Conservation (phyloP, 768 basidiomycete species). For the Podaxis sp. region DNA sequence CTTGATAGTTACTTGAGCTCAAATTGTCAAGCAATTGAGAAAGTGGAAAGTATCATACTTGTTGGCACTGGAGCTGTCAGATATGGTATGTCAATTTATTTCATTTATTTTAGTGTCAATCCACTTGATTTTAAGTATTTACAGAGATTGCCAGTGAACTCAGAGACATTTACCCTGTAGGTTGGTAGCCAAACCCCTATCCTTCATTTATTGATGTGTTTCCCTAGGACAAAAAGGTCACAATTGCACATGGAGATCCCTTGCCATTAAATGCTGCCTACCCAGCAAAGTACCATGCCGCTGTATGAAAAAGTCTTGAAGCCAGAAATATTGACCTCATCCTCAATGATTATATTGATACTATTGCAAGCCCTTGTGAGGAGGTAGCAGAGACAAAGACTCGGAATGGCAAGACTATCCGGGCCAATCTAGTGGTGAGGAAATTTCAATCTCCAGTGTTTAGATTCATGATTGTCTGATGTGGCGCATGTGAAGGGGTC, state of each 20-base stretch:
- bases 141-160: constrained; percentile 39
- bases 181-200: constrained; percentile 9
- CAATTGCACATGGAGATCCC: constrained; percentile 48
- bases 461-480: background rate
- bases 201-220: background rate
- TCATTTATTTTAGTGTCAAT: background rate
- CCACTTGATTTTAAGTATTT: background rate
- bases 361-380: constrained; percentile 25
- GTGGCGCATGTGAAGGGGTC: constrained; percentile 19
- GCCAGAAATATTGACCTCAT: constrained; percentile 41
- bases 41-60: constrained; percentile 38
- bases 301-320: constrained; percentile 31
- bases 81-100: constrained; percentile 27
- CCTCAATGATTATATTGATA: constrained; percentile 48
- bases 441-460: background rate
- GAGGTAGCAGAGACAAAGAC: constrained; percentile 36
- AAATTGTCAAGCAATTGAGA: constrained; percentile 25
- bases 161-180: constrained; percentile 33
- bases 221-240: constrained; percentile 37
- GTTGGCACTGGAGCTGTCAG: constrained; percentile 54
- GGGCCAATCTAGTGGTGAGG: constrained; percentile 52
- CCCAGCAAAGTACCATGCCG: constrained; percentile 41
- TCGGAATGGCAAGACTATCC: constrained; percentile 36
- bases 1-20: constrained; percentile 20
- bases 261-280: constrained; percentile 48